Evolutionary conservation across 2,329 filamentous ascomycete species (phyloP), one percentile per base, ranked within the genome.

Genomic region (Emergomyces orientalis): DNA sequence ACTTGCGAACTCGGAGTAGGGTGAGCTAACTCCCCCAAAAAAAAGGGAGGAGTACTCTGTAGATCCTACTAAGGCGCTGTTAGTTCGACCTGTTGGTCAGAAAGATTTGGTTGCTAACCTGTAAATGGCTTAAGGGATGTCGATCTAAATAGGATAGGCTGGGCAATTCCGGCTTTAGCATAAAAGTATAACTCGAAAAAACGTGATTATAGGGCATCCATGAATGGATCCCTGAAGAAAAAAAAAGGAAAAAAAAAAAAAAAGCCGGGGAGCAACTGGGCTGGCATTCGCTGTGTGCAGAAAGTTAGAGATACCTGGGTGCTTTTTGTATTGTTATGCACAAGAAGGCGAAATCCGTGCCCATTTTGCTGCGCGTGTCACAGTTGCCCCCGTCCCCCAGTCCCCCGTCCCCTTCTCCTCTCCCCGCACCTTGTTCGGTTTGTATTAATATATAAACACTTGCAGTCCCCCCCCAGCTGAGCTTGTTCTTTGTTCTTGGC

Each of bases 101-200:
- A 17, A 4, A 19, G 14, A 3, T 14, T 27, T 17, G 56, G 41
- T n/a, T 17, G 39, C 56, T 59, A 59, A 13, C 25, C 56, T 59
- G 56, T 3, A 59, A 59, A 19, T 30, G 41, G 56, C 19, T 14
- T 59, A 59, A n/a, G 56, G 13, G 25, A 14, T 27, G 37, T 37
- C 39, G 56, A 59, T 59, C 56, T 25, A 59, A 59, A 59, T 59
- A 59, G 41, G 41, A 59, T 45, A 32, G 39, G 17, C 56, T 25
- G 13, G 17, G 6, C 22, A 19, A 45, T 34, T 27, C 43, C 11
- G 45, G 27, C 22, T n/a, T 37, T 45, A 6, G 58, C 17, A 14
- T 51, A 17, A 59, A 22, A 59, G n/a, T 19, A 43, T 7, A 49
- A 27, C 22, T 49, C 22, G 5, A 19, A 8, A 55, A 55, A 55